A percentile compares a stretch with the other conserved stretches of the same genome.
Conservation (phyloP, 169 alveolate genomes). For the Cryptosporidium tyzzeri region DNA sequence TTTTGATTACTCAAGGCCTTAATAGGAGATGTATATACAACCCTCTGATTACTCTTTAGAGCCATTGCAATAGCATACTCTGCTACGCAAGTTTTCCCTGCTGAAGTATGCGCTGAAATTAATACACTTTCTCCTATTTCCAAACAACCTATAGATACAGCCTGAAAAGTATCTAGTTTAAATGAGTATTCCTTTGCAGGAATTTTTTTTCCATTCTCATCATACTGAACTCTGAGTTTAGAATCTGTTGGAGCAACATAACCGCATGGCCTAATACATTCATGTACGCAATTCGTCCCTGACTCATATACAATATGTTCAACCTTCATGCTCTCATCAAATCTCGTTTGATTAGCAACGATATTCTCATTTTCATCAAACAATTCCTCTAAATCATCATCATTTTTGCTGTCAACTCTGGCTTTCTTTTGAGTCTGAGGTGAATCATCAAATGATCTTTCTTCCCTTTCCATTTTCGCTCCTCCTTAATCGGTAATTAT, state of each 20-base stretch:
- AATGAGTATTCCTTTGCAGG: slow-evolving; percentile 93
- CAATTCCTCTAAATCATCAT: neutral
- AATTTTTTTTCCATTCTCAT: slow-evolving; percentile 71
- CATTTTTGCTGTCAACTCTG: neutral
- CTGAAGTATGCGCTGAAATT: slow-evolving; percentile 99
- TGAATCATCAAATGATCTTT: slow-evolving; percentile 10
- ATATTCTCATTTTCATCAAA: neutral
- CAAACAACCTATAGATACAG: slow-evolving; percentile 93
- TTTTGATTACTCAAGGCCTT: slow-evolving; percentile 99
- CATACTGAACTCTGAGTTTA: slow-evolving; percentile 39
- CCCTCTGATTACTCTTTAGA: slow-evolving; percentile 94
- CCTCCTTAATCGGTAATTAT: neutral
- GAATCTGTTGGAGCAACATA: slow-evolving; percentile 74
- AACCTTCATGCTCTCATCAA: slow-evolving; percentile 56
- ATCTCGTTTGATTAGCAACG: neutral
- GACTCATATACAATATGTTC: slow-evolving; percentile 62
- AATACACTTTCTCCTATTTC: slow-evolving; percentile 96
- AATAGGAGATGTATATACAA: slow-evolving; percentile 98
- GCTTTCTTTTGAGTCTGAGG: slow-evolving; percentile 27
- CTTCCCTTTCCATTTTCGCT: slow-evolving; percentile 18
- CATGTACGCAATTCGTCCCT: slow-evolving; percentile 72
- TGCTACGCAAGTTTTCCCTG: slow-evolving; percentile 99
- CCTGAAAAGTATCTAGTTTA: slow-evolving; percentile 96
- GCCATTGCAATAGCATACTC: slow-evolving; percentile 99
- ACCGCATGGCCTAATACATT: slow-evolving; percentile 68